Percentiles rank a stretch among this genome's conserved stretches.
Conservation (phyloP, 164 flowering plant species). For the Nelumbo lutea region DNA sequence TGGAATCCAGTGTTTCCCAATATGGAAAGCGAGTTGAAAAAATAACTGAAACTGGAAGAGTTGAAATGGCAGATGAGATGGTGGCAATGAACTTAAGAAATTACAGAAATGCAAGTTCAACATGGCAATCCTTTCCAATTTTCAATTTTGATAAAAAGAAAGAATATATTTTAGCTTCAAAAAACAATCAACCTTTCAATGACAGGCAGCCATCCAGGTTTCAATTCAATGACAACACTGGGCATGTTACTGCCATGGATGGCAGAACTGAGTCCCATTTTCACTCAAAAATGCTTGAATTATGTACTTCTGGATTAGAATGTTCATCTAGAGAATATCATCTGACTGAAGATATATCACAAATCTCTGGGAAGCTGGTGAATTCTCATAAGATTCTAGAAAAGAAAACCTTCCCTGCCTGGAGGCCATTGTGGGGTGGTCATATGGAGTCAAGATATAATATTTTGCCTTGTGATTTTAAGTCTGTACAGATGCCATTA, state of each 20-base stretch:
- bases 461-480: constrained; percentile 1
- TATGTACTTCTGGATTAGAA: constrained; percentile 14
- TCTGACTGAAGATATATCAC: constrained; percentile 16
- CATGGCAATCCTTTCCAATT: constrained; percentile 19
- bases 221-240: constrained; percentile 18
- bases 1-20: constrained; percentile 9
- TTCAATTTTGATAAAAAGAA: constrained; percentile 13
- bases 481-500: constrained; percentile 5
- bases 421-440: constrained; percentile 15
- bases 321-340: constrained; percentile 7
- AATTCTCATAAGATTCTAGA: constrained; percentile 15
- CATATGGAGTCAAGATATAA: constrained; percentile 17
- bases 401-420: constrained; percentile 14
- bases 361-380: constrained; percentile 10
- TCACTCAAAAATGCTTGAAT: constrained; percentile 6
- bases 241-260: constrained; percentile 5
- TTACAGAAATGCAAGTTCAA: constrained; percentile 17
- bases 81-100: constrained; percentile 6
- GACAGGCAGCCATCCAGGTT: constrained; percentile 2
- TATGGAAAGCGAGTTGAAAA: constrained; percentile 7
- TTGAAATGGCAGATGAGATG: constrained; percentile 7
- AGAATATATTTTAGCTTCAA: constrained; percentile 8
- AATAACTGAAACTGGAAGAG: constrained; percentile 14
- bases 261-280: constrained; percentile 7
- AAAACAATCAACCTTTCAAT: constrained; percentile 4